These are phyloP conservation scores for Torrubiella hemipterigena DNA, from an alignment of 2,329 filamentous ascomycete species.

Conservation along the genomic window DNA sequence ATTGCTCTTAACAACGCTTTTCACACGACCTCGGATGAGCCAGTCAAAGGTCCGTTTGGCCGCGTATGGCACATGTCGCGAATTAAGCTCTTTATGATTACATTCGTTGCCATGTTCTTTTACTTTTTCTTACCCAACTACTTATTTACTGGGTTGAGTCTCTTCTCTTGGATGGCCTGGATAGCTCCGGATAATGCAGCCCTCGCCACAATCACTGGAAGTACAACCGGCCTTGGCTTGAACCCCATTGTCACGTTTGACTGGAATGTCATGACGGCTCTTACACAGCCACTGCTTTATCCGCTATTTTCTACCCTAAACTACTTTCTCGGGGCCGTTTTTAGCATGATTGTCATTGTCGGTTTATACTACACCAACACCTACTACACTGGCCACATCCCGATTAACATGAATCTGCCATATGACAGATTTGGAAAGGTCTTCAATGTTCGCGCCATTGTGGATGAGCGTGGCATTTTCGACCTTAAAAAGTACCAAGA, in stretches of 20 bases:
- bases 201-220: conserved; percentile 21
- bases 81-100: conserved; percentile 28
- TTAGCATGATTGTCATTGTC: conserved; percentile 25
- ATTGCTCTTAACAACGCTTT: conserved; percentile 26
- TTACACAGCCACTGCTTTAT: conserved; percentile 22
- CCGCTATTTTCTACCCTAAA: conserved; percentile 26
- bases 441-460: conserved; percentile 20
- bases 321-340: conserved; percentile 19
- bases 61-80: conserved; percentile 20
- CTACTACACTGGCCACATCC: conserved; percentile 30
- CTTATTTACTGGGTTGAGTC: conserved; percentile 29
- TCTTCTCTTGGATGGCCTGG: conserved; percentile 40
- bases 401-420: conserved; percentile 29
- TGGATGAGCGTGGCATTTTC: conserved; percentile 24
- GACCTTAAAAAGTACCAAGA: conserved; percentile 23
- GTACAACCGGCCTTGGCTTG: conserved; percentile 26
- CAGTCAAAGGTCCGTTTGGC: conserved; percentile 17
- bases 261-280: conserved; percentile 25
- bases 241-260: conserved; percentile 26
- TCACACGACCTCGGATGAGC: conserved; percentile 6
- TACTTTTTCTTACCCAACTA: conserved; percentile 41
- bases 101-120: conserved; percentile 32
- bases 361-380: conserved; percentile 29
- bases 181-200: conserved; percentile 28
- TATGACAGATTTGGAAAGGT: conserved; percentile 28